phyloP scores from a whole-genome alignment of 2,329 filamentous ascomycete genomes.

The Sclerotinia minor region DNA sequence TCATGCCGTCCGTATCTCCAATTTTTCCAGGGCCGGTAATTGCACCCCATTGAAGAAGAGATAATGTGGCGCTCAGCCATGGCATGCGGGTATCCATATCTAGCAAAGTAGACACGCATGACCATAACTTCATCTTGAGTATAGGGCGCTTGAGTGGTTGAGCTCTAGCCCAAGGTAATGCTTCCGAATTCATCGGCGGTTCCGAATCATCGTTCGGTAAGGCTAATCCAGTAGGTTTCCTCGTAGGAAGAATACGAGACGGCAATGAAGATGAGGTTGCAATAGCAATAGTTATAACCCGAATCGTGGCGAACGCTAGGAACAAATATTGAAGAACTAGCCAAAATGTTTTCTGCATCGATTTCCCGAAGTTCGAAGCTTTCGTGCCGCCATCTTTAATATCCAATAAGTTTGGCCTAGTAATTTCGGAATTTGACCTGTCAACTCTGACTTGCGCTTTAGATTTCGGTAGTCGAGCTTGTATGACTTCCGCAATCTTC shows the following conservation, averaged over 20 bases:
- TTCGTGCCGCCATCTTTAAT: slow-evolving; percentile 29
- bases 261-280: slow-evolving; percentile 68
- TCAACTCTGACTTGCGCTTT: slow-evolving; percentile 39
- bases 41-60: slow-evolving; percentile 72
- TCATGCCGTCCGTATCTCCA: slow-evolving; percentile 70
- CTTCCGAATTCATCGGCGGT: slow-evolving; percentile 28
- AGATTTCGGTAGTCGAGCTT: slow-evolving; percentile 41
- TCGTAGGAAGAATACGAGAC: slow-evolving; percentile 47
- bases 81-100: slow-evolving; percentile 82
- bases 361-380: slow-evolving; percentile 30
- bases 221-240: slow-evolving; percentile 32
- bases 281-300: slow-evolving; percentile 64
- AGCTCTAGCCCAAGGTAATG: slow-evolving; percentile 26
- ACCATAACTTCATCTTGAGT: slow-evolving; percentile 74
- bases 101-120: slow-evolving; percentile 69
- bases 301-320: slow-evolving; percentile 58
- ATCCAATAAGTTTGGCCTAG: slow-evolving; percentile 22
- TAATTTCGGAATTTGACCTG: slow-evolving; percentile 41
- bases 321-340: slow-evolving; percentile 52
- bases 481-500: slow-evolving; percentile 60
- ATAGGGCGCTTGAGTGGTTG: slow-evolving; percentile 46
- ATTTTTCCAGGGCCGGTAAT: slow-evolving; percentile 73
- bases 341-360: slow-evolving; percentile 49
- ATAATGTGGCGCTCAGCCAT: slow-evolving; percentile 77
- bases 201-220: slow-evolving; percentile 36